phyloP scores from a whole-genome alignment of 2,329 filamentous ascomycete species.

The Phaeosphaeria sp. region DNA sequence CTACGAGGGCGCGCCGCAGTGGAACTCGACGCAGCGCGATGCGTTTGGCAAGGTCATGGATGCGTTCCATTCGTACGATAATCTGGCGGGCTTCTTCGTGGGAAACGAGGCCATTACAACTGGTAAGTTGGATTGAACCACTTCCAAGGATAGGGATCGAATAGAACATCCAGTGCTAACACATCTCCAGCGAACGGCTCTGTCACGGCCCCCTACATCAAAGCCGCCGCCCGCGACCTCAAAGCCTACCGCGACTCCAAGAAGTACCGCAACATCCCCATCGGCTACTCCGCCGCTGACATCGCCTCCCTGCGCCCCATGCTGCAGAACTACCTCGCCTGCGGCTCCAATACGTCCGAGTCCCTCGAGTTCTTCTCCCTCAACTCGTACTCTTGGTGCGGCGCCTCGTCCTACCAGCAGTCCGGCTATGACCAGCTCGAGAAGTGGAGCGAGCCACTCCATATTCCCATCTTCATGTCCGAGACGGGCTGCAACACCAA shows the following conservation, averaged over 20 bases:
- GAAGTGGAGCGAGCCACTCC: constrained; percentile 68
- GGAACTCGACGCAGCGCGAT: constrained; percentile 75
- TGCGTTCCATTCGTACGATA: constrained; percentile 77
- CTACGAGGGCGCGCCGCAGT: constrained; percentile 67
- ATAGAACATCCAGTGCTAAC: no score
- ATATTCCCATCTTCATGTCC: constrained; percentile 71
- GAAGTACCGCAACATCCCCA: constrained; percentile 79
- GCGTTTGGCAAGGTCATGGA: constrained; percentile 77
- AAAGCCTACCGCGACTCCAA: constrained; percentile 80
- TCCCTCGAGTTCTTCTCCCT: constrained; percentile 83
- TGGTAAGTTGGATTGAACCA: no score
- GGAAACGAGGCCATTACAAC: constrained; percentile 84
- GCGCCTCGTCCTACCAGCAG: constrained; percentile 57
- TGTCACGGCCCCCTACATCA: constrained; percentile 80
- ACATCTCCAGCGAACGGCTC: constrained; percentile 54
- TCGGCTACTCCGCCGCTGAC: constrained; percentile 88
- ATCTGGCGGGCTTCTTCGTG: constrained; percentile 77
- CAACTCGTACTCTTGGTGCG: constrained; percentile 77
- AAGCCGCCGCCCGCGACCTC: constrained; percentile 80
- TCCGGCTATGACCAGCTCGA: constrained; percentile 77
- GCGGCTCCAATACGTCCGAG: constrained; percentile 70
- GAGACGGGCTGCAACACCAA: constrained; percentile 83
- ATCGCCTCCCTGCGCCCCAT: constrained; percentile 73
- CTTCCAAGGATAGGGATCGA: no score
- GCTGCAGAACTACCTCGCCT: constrained; percentile 78